These are phyloP conservation scores for Kluyveromyces wickerhamii DNA, from an alignment of 805 yeast species.

Conservation along the genomic window DNA sequence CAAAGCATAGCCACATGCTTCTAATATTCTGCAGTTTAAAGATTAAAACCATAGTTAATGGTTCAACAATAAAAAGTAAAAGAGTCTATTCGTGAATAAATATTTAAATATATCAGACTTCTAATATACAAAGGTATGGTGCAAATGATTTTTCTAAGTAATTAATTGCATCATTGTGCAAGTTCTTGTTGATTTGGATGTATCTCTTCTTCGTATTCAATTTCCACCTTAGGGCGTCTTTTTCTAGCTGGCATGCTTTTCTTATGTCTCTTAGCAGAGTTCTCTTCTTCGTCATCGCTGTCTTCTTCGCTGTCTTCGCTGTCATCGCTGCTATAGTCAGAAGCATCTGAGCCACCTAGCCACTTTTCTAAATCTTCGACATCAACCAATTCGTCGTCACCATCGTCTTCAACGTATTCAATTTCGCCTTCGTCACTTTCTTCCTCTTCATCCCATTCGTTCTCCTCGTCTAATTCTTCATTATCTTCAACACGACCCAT, in stretches of 20 bases:
- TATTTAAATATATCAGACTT: too few relatives aligned
- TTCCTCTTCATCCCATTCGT: conserved; percentile 43
- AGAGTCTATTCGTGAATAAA: too few relatives aligned
- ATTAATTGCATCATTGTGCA: conserved; percentile 20
- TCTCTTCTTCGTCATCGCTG: conserved; percentile 32
- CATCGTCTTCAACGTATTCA: conserved; percentile 86
- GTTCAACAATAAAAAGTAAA: too few relatives aligned
- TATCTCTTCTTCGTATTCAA: conserved; percentile 77
- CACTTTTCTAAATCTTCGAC: conserved; percentile 89
- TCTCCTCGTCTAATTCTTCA: conserved; percentile 41
- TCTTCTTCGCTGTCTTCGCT: conserved; percentile 33
- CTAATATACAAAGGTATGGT: too few relatives aligned
- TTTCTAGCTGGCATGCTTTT: conserved; percentile 30
- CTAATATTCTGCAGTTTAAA: too few relatives aligned
- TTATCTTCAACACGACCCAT: conserved; percentile 75
- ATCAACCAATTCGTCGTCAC: conserved; percentile 82
- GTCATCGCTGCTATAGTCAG: conserved; percentile 33
- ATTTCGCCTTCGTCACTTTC: conserved; percentile 65
- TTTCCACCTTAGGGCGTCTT: conserved; percentile 68
- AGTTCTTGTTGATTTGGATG: conserved; percentile 26
- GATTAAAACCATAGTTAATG: too few relatives aligned
- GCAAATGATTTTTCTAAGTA: too few relatives aligned
- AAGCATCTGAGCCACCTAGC: conserved; percentile 50
- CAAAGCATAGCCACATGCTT: too few relatives aligned
- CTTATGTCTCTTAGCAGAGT: conserved; percentile 33